These are phyloP conservation scores for Pluteus cervinus DNA, from an alignment of 768 basidiomycete species.

Conservation along the genomic window DNA sequence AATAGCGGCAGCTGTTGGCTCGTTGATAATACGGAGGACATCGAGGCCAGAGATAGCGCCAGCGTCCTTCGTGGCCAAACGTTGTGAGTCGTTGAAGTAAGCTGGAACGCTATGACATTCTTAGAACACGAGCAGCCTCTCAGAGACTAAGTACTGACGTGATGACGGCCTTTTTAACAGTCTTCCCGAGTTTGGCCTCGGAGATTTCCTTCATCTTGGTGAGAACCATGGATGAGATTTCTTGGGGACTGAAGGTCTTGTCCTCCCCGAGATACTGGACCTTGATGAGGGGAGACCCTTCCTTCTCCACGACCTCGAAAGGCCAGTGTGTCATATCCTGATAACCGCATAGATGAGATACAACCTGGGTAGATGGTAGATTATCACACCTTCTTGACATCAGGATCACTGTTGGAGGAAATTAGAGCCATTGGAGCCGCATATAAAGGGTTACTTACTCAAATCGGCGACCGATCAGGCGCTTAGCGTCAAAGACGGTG, in stretches of 20 bases:
- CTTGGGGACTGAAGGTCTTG: constrained; percentile 96
- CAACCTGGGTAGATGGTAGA: constrained; percentile 10
- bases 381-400: constrained; percentile 75
- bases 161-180: constrained; percentile 97
- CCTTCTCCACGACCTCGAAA: constrained; percentile 93
- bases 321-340: constrained; percentile 98
- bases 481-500: constrained; percentile 99
- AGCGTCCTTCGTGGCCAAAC: constrained; percentile 98
- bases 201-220: constrained; percentile 99
- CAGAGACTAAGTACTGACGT: constrained; percentile 58
- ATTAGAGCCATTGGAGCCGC: constrained; percentile 6
- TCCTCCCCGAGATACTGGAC: constrained; percentile 93
- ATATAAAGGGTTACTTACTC: constrained; percentile 51
- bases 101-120: constrained; percentile 78
- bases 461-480: constrained; percentile 95
- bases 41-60: constrained; percentile 97
- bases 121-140: not conserved
- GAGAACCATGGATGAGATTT: constrained; percentile 99
- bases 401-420: constrained; percentile 60
- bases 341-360: constrained; percentile 11
- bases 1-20: constrained; percentile 98
- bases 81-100: constrained; percentile 99
- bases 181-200: constrained; percentile 98
- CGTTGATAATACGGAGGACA: constrained; percentile 99
- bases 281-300: constrained; percentile 95